These are phyloP conservation scores for Thymus mandschuricus DNA, from an alignment of 257 asterid genomes.

Conservation along the genomic window DNA sequence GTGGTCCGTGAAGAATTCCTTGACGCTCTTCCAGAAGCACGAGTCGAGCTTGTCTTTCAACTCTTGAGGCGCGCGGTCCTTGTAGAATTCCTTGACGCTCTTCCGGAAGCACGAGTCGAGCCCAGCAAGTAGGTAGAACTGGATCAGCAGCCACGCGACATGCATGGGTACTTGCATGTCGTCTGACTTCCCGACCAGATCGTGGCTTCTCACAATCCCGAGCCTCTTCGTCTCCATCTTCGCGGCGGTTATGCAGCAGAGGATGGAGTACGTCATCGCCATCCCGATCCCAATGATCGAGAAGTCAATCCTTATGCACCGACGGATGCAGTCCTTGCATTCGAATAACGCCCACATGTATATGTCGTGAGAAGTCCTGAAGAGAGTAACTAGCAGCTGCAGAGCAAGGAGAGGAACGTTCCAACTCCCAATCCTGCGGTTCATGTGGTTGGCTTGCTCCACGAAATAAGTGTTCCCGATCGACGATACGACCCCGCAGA, in stretches of 20 bases:
- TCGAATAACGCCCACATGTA: background rate
- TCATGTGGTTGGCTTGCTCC: constrained; percentile 63
- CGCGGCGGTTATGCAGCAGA: constrained; percentile 43
- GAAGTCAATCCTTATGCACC: background rate
- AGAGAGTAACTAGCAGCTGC: constrained; percentile 5
- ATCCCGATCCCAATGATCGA: constrained; percentile 13
- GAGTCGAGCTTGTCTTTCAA: background rate
- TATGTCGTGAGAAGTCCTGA: background rate
- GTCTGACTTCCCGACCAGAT: constrained; percentile 29
- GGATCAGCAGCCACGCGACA: constrained; percentile 55
- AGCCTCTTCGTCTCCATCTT: constrained; percentile 34
- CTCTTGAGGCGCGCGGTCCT: constrained; percentile 33
- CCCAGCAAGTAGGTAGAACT: constrained; percentile 59
- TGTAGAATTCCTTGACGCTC: constrained; percentile 38
- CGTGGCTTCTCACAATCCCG: constrained; percentile 25
- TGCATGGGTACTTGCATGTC: constrained; percentile 48
- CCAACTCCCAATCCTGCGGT: constrained; percentile 50
- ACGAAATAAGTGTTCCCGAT: constrained; percentile 60
- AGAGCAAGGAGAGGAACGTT: constrained; percentile 47
- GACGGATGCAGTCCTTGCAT: background rate
- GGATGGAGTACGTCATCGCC: constrained; percentile 46
- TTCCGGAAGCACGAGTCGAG: constrained; percentile 42
- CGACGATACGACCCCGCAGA: constrained; percentile 53
- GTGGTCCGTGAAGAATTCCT: constrained; percentile 36
- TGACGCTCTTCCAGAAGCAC: constrained; percentile 36